A percentile compares a stretch with the other conserved stretches of the same genome.
Conservation (phyloP, 2,329 filamentous ascomycete genomes). For the Talaromyces funiculosus region DNA sequence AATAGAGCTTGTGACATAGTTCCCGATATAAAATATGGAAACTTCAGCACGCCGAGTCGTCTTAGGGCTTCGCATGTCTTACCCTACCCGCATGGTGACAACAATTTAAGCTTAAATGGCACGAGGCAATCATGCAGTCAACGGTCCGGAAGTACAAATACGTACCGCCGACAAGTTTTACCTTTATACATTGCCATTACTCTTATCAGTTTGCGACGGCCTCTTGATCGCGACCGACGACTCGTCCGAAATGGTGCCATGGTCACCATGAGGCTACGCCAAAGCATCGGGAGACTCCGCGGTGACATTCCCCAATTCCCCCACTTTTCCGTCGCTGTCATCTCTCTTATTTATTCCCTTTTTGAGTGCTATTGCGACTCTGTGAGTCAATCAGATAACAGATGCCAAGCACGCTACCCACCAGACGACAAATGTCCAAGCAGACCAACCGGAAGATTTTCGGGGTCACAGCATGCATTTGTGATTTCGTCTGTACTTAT, state of each 20-base stretch:
- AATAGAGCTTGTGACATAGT: no score
- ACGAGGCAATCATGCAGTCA: neutral
- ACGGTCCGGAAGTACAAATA: neutral
- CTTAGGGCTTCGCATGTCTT: neutral
- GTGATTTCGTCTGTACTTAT: neutral
- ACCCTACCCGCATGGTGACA: neutral
- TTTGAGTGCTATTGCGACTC: neutral
- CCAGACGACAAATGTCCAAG: no score
- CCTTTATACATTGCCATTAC: neutral
- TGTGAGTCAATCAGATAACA: neutral
- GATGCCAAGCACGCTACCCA: neutral
- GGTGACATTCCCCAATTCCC: neutral
- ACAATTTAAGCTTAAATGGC: neutral
- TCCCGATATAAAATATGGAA: neutral
- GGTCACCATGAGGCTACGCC: neutral
- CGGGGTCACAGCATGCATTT: neutral
- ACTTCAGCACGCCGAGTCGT: neutral
- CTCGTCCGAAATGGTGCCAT: neutral
- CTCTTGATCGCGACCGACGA: neutral
- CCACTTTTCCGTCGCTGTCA: neutral
- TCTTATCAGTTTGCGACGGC: neutral
- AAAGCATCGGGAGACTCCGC: neutral
- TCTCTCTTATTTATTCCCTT: neutral
- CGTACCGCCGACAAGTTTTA: neutral
- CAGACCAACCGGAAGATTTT: neutral